A percentile compares a stretch with the other conserved stretches of the same genome.
Evolutionary conservation across 139 green algal genomes (phyloP).

Genomic region (Closterium sp.): DNA sequence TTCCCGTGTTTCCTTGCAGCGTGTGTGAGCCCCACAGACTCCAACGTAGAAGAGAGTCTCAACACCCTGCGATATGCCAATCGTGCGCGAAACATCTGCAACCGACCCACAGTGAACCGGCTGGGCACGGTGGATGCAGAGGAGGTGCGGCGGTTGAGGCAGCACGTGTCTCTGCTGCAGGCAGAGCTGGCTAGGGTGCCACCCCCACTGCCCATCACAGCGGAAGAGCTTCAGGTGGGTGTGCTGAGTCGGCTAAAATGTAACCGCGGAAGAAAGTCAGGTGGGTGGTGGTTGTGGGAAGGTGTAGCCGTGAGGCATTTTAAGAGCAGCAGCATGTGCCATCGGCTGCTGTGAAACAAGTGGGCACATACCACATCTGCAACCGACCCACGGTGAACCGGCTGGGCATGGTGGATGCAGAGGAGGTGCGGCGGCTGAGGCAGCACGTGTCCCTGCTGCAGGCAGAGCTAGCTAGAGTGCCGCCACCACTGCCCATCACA

Average conservation of each 20-base stretch:
- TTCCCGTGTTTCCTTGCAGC: constrained; percentile 11
- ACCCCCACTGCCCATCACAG: neutral
- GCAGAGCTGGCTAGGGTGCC: constrained; percentile 16
- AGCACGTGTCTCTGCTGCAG: constrained; percentile 61
- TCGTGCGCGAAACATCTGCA: constrained; percentile 77
- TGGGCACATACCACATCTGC: no score
- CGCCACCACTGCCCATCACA: neutral
- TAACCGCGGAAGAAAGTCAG: no score
- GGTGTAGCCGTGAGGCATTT: no score
- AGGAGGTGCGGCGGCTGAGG: constrained; percentile 57
- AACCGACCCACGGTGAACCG: constrained; percentile 27
- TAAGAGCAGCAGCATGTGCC: no score
- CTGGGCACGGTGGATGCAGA: neutral
- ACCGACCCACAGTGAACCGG: constrained; percentile 71
- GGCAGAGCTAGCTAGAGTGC: constrained; percentile 21
- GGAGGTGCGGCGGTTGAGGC: constrained; percentile 60
- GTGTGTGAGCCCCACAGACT: constrained; percentile 53
- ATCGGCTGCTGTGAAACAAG: no score
- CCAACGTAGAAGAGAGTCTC: constrained; percentile 54
- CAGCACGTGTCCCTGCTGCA: constrained; percentile 62
- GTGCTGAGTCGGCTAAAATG: no score
- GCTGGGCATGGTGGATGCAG: neutral
- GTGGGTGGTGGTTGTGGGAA: no score
- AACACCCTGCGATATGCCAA: constrained; percentile 61
- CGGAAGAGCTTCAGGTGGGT: neutral